Percentiles rank a stretch among this genome's conserved stretches.
Conservation (phyloP, 192 early-diverging fungal species). For the Chytriomyces confervae region DNA sequence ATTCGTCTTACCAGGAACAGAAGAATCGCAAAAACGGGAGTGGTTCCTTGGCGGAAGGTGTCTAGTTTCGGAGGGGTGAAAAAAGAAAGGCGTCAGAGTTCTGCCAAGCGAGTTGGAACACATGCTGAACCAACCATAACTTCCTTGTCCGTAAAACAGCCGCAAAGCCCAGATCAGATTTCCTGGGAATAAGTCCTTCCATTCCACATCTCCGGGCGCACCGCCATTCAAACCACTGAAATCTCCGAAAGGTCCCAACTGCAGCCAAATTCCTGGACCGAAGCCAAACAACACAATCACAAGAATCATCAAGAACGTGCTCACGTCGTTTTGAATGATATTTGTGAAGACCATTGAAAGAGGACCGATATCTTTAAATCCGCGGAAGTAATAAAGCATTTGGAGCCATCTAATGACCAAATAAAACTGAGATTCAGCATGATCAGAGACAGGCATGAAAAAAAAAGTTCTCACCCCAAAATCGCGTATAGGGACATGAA, state of each 20-base stretch:
- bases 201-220: slow-evolving; percentile 1
- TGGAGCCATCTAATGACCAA: slow-evolving; percentile 20
- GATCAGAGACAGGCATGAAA: neutral
- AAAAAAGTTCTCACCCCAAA: slow-evolving; percentile 14
- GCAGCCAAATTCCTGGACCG: slow-evolving; percentile 24
- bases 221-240: neutral
- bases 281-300: slow-evolving; percentile 26
- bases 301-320: slow-evolving; percentile 4
- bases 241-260: slow-evolving; percentile 27
- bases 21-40: slow-evolving; percentile 5
- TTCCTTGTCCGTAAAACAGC: slow-evolving; percentile 23
- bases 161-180: slow-evolving; percentile 24
- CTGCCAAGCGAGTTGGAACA: neutral
- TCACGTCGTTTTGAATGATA: slow-evolving; percentile 25
- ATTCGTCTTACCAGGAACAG: slow-evolving; percentile 19
- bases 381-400: slow-evolving; percentile 30
- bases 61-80: slow-evolving; percentile 6
- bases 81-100: slow-evolving; percentile 4
- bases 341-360: slow-evolving; percentile 18
- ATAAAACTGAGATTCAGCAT: neutral
- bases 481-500: slow-evolving; percentile 1
- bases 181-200: slow-evolving; percentile 18
- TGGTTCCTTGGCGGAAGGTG: slow-evolving; percentile 7
- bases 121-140: slow-evolving; percentile 15
- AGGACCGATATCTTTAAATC: slow-evolving; percentile 23